phyloP scores from a whole-genome alignment of 768 basidiomycete genomes.

The Agaricus subrufescens region DNA sequence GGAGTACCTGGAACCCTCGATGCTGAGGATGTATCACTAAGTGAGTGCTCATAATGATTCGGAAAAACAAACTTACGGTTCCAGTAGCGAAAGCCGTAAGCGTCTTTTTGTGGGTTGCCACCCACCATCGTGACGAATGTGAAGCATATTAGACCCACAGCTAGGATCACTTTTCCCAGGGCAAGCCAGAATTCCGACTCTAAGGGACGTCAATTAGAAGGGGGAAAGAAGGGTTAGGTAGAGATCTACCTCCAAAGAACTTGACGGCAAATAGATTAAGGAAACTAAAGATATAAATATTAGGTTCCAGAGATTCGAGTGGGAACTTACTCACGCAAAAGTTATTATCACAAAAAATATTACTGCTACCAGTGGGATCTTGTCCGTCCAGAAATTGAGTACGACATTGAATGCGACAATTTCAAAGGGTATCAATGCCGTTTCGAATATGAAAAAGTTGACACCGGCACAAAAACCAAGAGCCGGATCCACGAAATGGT shows the following conservation, averaged over 20 bases:
- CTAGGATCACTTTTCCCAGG: slow-evolving; percentile 44
- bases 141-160: slow-evolving; percentile 43
- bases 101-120: slow-evolving; percentile 50
- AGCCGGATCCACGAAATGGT: slow-evolving; percentile 53
- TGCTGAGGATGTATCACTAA: slow-evolving; percentile 20
- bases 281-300: slow-evolving; percentile 20
- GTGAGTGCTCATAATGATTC: neutral
- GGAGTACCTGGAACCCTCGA: slow-evolving; percentile 44
- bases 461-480: slow-evolving; percentile 50
- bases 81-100: slow-evolving; percentile 53
- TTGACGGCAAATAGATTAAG: slow-evolving; percentile 45
- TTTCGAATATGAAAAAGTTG: slow-evolving; percentile 55
- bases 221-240: neutral
- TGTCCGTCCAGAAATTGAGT: slow-evolving; percentile 49
- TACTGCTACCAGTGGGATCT: slow-evolving; percentile 41
- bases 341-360: slow-evolving; percentile 36
- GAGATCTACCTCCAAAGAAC: slow-evolving; percentile 42
- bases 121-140: slow-evolving; percentile 61
- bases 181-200: slow-evolving; percentile 57
- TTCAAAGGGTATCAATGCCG: slow-evolving; percentile 41
- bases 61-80: slow-evolving; percentile 27
- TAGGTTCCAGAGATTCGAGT: neutral
- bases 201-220: slow-evolving; percentile 11
- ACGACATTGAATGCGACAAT: slow-evolving; percentile 52
- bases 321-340: slow-evolving; percentile 31